A percentile compares a stretch with the other conserved stretches of the same genome.
These are phyloP conservation scores for Lactifluus piperatus DNA, from an alignment of 768 basidiomycete genomes.

Conservation along the genomic window DNA sequence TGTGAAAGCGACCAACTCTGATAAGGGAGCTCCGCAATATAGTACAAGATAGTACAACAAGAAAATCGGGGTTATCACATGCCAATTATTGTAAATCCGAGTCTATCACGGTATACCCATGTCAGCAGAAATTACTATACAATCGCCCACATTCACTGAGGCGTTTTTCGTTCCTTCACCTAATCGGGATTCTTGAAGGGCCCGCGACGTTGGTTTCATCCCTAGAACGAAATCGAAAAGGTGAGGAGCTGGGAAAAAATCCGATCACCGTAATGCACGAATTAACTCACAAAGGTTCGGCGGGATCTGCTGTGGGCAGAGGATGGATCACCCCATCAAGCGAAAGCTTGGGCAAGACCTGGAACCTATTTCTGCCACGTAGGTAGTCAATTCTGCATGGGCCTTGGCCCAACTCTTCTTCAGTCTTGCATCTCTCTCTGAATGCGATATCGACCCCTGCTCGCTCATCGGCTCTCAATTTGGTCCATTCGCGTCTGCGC, in stretches of 20 bases:
- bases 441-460: constrained; percentile 2
- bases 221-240: neutral
- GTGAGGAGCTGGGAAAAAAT: neutral
- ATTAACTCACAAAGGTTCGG: constrained; percentile 2
- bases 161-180: neutral
- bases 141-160: neutral
- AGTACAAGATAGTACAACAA: too few species aligned
- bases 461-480: neutral
- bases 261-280: too few species aligned
- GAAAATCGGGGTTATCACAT: too few species aligned
- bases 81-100: too few species aligned
- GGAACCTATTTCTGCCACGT: constrained; percentile 7
- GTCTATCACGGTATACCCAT: too few species aligned
- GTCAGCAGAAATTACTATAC: too few species aligned
- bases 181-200: constrained; percentile 10
- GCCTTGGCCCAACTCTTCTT: constrained; percentile 11
- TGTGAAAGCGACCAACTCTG: too few species aligned
- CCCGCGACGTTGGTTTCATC: constrained; percentile 6
- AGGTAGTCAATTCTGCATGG: constrained; percentile 12
- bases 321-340: constrained; percentile 4
- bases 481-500: constrained; percentile 12
- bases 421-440: constrained; percentile 3
- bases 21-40: too few species aligned
- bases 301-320: neutral
- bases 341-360: constrained; percentile 8